Evolutionary conservation across 768 basidiomycete species (phyloP).

Genomic region (Lentinula edodes): DNA sequence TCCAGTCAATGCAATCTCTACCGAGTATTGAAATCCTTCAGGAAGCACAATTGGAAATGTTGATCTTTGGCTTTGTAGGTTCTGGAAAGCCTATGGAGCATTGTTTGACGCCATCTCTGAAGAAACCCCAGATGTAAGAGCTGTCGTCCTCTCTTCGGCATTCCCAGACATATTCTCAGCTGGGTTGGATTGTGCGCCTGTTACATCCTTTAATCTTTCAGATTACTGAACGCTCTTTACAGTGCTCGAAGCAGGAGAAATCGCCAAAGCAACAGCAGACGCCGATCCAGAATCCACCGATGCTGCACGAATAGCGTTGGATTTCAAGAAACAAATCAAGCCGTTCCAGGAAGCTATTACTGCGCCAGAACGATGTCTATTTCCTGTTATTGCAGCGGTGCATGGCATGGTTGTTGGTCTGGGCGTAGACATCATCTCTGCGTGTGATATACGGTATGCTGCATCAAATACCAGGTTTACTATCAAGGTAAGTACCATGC

Average conservation of each 20-base stretch:
- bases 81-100: constrained; percentile 66
- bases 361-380: constrained; percentile 58
- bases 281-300: constrained; percentile 30
- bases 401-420: constrained; percentile 75
- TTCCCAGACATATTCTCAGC: constrained; percentile 76
- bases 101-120: constrained; percentile 51
- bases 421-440: constrained; percentile 66
- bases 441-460: constrained; percentile 78
- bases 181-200: constrained; percentile 63
- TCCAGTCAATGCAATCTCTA: constrained; percentile 67
- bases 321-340: constrained; percentile 39
- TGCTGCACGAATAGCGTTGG: constrained; percentile 45
- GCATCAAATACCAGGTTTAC: constrained; percentile 57
- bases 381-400: constrained; percentile 81
- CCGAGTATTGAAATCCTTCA: constrained; percentile 25
- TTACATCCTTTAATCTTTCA: constrained; percentile 11
- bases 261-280: constrained; percentile 16
- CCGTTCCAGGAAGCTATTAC: constrained; percentile 70
- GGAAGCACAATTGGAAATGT: background rate
- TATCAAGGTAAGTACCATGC: constrained; percentile 53
- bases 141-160: constrained; percentile 65
- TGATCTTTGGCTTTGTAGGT: constrained; percentile 30
- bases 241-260: constrained; percentile 26
- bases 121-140: constrained; percentile 54
- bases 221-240: too few relatives aligned